Percentiles rank a stretch among this genome's conserved stretches.
These are phyloP conservation scores for Pseudognaphalium luteoalbum DNA, from an alignment of 129 eudicot genomes.

Conservation along the genomic window DNA sequence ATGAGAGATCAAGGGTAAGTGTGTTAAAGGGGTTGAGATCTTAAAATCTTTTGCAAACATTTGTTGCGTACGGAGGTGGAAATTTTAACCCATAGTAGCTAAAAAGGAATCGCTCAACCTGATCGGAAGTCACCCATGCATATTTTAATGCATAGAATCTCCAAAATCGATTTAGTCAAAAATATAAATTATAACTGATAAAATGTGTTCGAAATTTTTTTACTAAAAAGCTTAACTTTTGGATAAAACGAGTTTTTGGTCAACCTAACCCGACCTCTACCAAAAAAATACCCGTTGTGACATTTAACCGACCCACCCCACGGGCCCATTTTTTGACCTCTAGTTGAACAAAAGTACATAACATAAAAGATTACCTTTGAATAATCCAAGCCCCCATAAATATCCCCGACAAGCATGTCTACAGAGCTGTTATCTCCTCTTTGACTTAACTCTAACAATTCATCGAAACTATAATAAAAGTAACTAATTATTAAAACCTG, in stretches of 20 bases:
- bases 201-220: too few relatives aligned
- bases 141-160: not conserved
- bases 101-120: not conserved
- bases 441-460: slow-evolving; percentile 87
- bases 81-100: not conserved
- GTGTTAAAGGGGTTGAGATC: not conserved
- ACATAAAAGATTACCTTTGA: slow-evolving; percentile 65
- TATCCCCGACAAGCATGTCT: slow-evolving; percentile 98
- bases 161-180: not conserved
- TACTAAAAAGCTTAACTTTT: too few relatives aligned
- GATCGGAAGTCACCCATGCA: not conserved
- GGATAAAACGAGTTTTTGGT: not conserved
- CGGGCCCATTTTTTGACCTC: not conserved
- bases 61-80: too few relatives aligned
- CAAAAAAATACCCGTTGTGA: too few relatives aligned
- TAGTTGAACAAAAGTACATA: slow-evolving; percentile 1
- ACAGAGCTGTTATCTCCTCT: slow-evolving; percentile 88
- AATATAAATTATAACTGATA: too few relatives aligned
- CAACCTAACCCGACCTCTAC: not conserved
- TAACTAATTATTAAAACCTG: not conserved
- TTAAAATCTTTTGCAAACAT: too few relatives aligned
- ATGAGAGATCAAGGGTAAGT: not conserved
- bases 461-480: slow-evolving; percentile 67
- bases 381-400: slow-evolving; percentile 97
- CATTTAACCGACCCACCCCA: too few relatives aligned